Evolutionary conservation across 768 basidiomycete species (phyloP).

Genomic region (Tylopilus sp.): DNA sequence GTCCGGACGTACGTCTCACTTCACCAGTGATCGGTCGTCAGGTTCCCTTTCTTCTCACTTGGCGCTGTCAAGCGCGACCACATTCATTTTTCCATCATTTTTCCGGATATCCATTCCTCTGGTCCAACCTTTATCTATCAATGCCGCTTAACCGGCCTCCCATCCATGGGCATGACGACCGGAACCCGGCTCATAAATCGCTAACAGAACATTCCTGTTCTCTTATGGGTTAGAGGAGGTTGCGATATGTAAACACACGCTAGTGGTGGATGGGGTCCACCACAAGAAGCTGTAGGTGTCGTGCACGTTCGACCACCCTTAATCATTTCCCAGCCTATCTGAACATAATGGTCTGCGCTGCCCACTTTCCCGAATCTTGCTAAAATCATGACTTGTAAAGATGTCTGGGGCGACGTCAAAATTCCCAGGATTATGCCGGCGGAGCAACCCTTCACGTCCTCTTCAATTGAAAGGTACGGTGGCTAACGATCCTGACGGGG

Average conservation of each 20-base stretch:
- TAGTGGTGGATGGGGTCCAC: too few species aligned
- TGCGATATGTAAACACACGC: not conserved
- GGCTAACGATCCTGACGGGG: not conserved
- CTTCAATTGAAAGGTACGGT: slow-evolving; percentile 4
- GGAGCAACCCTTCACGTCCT: not conserved
- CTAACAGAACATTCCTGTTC: not conserved
- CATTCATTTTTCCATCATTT: slow-evolving; percentile 1
- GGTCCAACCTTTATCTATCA: not conserved
- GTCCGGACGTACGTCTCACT: not conserved
- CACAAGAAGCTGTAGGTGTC: not conserved
- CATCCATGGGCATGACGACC: not conserved
- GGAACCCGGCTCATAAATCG: not conserved
- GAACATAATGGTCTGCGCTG: not conserved
- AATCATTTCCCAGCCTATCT: not conserved
- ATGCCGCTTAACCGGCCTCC: slow-evolving; percentile 1
- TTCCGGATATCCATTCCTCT: not conserved
- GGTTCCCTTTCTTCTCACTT: too few species aligned
- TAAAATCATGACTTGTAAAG: not conserved
- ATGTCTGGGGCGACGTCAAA: not conserved
- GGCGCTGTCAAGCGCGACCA: too few species aligned
- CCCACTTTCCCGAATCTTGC: not conserved
- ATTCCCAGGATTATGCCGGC: not conserved
- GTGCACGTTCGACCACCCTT: not conserved
- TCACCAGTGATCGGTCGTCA: not conserved
- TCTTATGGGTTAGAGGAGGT: not conserved